A percentile compares a stretch with the other conserved stretches of the same genome.
Evolutionary conservation across 176 grass and related monocot genomes (phyloP).

Genomic region (Carex parvula): DNA sequence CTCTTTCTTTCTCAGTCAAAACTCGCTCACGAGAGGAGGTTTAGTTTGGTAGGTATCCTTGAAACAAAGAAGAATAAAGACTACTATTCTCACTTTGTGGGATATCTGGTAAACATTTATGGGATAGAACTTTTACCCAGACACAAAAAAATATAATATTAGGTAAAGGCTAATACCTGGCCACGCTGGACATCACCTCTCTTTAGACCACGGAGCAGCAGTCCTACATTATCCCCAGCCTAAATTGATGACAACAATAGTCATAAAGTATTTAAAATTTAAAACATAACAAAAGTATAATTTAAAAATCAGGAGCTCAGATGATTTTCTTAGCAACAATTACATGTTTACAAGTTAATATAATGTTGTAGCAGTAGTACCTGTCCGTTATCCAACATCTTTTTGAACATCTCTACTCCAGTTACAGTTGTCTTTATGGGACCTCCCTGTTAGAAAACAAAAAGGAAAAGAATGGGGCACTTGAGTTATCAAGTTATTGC

Average conservation of each 20-base stretch:
- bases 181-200: slow-evolving; percentile 89
- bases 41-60: background rate
- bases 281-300: background rate
- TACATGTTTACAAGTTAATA: background rate
- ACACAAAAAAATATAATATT: background rate
- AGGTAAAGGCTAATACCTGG: slow-evolving; percentile 44
- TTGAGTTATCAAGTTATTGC: background rate
- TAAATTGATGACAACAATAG: background rate
- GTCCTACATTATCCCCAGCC: slow-evolving; percentile 97
- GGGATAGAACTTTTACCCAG: background rate
- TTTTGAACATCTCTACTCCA: slow-evolving; percentile 99
- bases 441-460: slow-evolving; percentile 46
- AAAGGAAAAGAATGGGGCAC: background rate
- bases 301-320: background rate
- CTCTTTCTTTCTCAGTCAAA: background rate
- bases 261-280: slow-evolving; percentile 13
- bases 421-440: slow-evolving; percentile 93
- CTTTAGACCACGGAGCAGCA: slow-evolving; percentile 91
- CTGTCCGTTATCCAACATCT: slow-evolving; percentile 95
- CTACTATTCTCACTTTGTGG: background rate
- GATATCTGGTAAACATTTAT: background rate
- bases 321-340: background rate
- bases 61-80: background rate
- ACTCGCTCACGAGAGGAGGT: background rate
- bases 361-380: slow-evolving; percentile 32